Evolutionary conservation across 176 grass and related monocot species (phyloP), one percentile per base, ranked within the genome.

Genomic region (Aegilops longissima): DNA sequence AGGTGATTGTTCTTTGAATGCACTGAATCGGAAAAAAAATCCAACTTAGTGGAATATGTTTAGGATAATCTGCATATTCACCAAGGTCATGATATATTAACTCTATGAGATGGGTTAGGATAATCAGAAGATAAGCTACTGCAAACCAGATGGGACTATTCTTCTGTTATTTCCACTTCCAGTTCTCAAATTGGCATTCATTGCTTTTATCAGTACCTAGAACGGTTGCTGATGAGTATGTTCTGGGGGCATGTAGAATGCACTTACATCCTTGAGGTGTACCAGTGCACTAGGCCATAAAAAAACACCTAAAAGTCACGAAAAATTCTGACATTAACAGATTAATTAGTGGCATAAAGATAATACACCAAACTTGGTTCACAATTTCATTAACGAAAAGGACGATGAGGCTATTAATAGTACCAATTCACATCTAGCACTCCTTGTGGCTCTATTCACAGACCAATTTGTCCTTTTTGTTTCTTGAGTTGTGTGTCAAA

Each of bases 1-100:
- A 92, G 96, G 96, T 98, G 72, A 89, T 27, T 85, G 40, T 77
- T 85, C 38, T 58, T 86, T 83, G 38, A 87, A 69, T 80, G 33
- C 35, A 49, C 66, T 63, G 35, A 66, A 14, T 61, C 39, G 17
- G 18, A 17, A 76, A 33, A 73, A 12, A 54, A 64, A 25, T 69
- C 29, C 76, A 59, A n/a, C 29, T 38, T 77, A 81, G 70, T 86
- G 78, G 35, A 49, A 84, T 87, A 79, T 76, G 27, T 14, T 75
- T 80, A 51, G 25, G 35, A 61, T 87, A n/a, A 75, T 84, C 33
- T 74, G 12, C 68, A 69, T 21, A 67, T 84, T 76, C 13, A 61
- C 11, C 29, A 11, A 71, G 18, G 27, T 81, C 8, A 13, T 76
- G 59, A 58, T 58, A 2, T 58, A 58, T 58, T 58, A 58, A 76